Base-by-base conservation (phyloP, 2,329 filamentous ascomycete species). In the Xylariaceae sp. region DNA sequence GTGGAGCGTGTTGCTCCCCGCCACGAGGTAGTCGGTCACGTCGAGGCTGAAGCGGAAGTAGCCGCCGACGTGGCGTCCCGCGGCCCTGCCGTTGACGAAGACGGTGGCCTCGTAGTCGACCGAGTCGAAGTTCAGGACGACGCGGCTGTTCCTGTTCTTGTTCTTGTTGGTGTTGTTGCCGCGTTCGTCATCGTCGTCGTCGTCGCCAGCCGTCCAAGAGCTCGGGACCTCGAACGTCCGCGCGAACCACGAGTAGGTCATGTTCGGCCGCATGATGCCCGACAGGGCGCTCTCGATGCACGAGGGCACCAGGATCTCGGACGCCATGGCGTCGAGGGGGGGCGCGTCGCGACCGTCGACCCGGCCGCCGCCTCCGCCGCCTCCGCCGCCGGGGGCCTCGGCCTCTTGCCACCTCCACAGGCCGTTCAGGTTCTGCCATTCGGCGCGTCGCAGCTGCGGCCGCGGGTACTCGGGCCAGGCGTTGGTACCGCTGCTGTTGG, bases 41-140 rank as follows among this genome's bases (percentile, higher is more conserved):
- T 83, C 77, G 14, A 80, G 42, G 2, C 63, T 68, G 47, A 81
- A 81, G 17, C 69, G 64, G 46, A 70, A 77, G 46, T 80, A 81
- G 0, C 78, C 78, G 16, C 78, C 78, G 1, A 65, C 59, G 41
- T 82, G 64, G 33, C 64, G 67, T 1, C 64, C 68, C 3, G 67
- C 68, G 14, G 67, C 40, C 16, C 65, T 46, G 3, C 70, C 70
- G 42, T 79, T 80, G 43, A 81, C 58, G 37, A 70, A 80, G 1
- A 81, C 68, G 0, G 65, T 70, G 5, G 68, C 61, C 43, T 75
- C 62, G 37, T 74, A 76, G 45, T 77, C 72, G 19, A 76, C 72
- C 5, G 72, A 72, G 41, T 74, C 72, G 35, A 77, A 76, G 45
- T 75, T 71, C 33, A 77, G 56, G 26, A 75, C 39, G 1, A 75